Evolutionary conservation across 768 basidiomycete genomes (phyloP), one percentile per base, ranked within the genome.

Genomic region (Hemileccinum rubropunctum): DNA sequence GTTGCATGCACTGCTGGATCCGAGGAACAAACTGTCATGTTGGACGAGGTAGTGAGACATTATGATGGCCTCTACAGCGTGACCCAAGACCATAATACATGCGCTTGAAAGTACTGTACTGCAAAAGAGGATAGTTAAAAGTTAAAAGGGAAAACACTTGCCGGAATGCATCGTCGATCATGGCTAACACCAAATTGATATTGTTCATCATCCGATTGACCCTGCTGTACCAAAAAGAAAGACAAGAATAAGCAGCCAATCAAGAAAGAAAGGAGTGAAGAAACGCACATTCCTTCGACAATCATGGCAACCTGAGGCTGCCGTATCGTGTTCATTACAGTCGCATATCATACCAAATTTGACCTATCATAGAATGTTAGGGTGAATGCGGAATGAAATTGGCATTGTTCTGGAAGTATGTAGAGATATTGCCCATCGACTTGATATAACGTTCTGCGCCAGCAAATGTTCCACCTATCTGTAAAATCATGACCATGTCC

Each of bases 11-110:
- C 91, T 95, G 52, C 92, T 95, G 0, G 94, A 98, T 13, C 97
- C 97, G 26, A 99, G 75, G 71, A 95, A 98, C 27, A 99, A 73
- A 0, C 97, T 95, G 57, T 98, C 95, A 48, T 90, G 75, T 43
- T 86, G 74, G 5, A 97, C 92, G n/a, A 99, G 79, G 65, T 93
- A 93, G 10, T 94, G 84, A 1, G 94, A 88, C 95, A 98, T 98
- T 8, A 88, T 82, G 41, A 98, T 91, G 0, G 95, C 95, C 70
- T 99, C 95, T 2, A 79, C 84, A 57, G 98, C 97, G 89, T 86
- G 65, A 98, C 83, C 50, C 95, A 95, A 3, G 23, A 63, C 9
- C 20, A 47, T 7, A 23, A 23, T 3, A 23, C 41, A 18, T 20
- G 15, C 20, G 14, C 6, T 5, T 14, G n/a, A 36, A 17, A 36